Percentiles rank a stretch among this genome's conserved stretches.
Evolutionary conservation across 768 basidiomycete genomes (phyloP).

Genomic region (Coprinopsis sp.): DNA sequence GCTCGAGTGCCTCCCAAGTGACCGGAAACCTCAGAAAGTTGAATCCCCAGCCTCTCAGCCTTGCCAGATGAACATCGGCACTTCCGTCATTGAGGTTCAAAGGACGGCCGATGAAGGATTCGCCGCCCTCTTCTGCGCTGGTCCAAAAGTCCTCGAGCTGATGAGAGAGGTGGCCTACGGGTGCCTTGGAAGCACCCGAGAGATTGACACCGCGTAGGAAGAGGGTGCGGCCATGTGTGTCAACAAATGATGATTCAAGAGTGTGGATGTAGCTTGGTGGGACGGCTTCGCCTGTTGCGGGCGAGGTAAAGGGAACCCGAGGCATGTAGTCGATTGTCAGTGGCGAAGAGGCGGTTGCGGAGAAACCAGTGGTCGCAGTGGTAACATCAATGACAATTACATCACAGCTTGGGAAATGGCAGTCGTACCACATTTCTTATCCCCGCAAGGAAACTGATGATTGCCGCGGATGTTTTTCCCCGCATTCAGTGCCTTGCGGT

Average conservation of each 20-base stretch:
- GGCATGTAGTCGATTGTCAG: no score
- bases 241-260: constrained; percentile 63
- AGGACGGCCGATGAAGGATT: constrained; percentile 72
- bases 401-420: not conserved
- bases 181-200: constrained; percentile 84
- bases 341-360: not conserved
- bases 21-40: constrained; percentile 80
- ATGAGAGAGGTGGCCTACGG: constrained; percentile 64
- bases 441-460: no score
- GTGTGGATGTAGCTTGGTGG: constrained; percentile 60
- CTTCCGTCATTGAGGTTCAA: constrained; percentile 81
- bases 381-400: not conserved
- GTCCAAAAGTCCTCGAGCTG: constrained; percentile 79
- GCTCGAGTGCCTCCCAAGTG: constrained; percentile 95
- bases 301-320: constrained; percentile 49
- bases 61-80: constrained; percentile 78
- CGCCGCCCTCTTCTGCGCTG: constrained; percentile 60
- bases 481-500: no score
- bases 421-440: not conserved
- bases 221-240: constrained; percentile 67
- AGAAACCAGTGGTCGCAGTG: no score
- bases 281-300: constrained; percentile 48
- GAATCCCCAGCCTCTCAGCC: constrained; percentile 93
- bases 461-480: no score
- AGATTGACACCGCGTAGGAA: constrained; percentile 94